Evolutionary conservation across 345 rosid species (phyloP).

Genomic region (Erodium maritimum): DNA sequence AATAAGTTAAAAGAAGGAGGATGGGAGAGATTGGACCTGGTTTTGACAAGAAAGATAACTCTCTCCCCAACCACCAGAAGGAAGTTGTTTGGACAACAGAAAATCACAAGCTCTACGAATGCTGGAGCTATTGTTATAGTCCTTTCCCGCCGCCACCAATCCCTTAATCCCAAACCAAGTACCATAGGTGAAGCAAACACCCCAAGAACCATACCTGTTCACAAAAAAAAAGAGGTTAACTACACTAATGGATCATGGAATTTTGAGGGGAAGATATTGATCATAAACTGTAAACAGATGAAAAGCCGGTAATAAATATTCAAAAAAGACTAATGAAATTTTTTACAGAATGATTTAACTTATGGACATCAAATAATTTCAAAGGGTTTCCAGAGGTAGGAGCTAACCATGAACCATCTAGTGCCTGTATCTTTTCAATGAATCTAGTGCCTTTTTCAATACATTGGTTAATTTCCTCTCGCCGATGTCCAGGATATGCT

Average conservation of each 20-base stretch:
- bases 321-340: not conserved
- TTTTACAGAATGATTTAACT: not conserved
- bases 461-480: constrained; percentile 59
- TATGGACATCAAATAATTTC: not conserved
- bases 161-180: constrained; percentile 79
- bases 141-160: constrained; percentile 69
- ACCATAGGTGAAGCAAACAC: constrained; percentile 77
- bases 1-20: not conserved
- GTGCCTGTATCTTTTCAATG: constrained; percentile 56
- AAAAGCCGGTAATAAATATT: not conserved
- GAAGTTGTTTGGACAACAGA: constrained; percentile 68
- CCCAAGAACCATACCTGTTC: constrained; percentile 94
- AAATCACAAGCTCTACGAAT: constrained; percentile 75
- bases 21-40: constrained; percentile 32
- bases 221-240: constrained; percentile 5
- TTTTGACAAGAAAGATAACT: constrained; percentile 91
- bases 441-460: constrained; percentile 53
- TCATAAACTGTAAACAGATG: not conserved
- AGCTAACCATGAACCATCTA: constrained; percentile 93
- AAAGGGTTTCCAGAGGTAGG: constrained; percentile 2
- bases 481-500: constrained; percentile 65
- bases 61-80: constrained; percentile 97
- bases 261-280: constrained; percentile 1
- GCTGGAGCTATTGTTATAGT: constrained; percentile 36
- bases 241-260: not conserved